Evolutionary conservation across 306 rosid genomes (phyloP), one percentile per base, ranked within the genome.

Genomic region (Quercus agrifolia): DNA sequence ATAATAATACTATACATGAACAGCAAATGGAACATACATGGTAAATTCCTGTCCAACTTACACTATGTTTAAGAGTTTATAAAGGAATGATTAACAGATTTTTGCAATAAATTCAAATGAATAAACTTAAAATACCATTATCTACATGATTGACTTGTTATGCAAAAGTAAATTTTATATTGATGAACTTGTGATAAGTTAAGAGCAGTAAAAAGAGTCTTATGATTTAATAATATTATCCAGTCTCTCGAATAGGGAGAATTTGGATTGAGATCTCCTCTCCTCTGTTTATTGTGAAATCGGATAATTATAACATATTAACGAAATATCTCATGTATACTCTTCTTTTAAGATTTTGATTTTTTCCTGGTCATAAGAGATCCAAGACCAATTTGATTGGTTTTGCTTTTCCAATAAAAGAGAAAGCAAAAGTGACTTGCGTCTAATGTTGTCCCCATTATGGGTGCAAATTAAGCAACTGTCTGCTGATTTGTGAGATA

Each of bases 391-490:
- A 64, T 15, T 64, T 67, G 56, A 33, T 54, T 54, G 74, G 56
- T 54, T 77, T 33, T 70, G 56, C 68, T 77, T 77, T 77, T n/a
- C 67, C 80, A 13, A 77, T n/a, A 25, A 30, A 13, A 62, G 30
- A 18, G 38, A 15, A 30, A 5, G 70, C 70, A 5, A 64, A 64
- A 64, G 70, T 28, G 70, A 64, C 46, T 5, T 15, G 70, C 44
- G 70, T 17, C 15, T 18, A 28, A 30, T 66, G 41, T 7, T 56
- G 68, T 68, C 44, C 13, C 75, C 75, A 69, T 69, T 6, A 78
- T 70, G 75, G 81, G 75, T 78, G 59, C 75, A 69, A 56, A 56
- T 78, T 78, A 70, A 66, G 75, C 81, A 56, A 38, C 41, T 70
- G 20, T 77, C 20, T 33, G 38, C 23, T 23, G 67, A 28, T 23